These are phyloP conservation scores for Colletotrichum horii DNA, from an alignment of 2,329 filamentous ascomycete species.

Conservation along the genomic window DNA sequence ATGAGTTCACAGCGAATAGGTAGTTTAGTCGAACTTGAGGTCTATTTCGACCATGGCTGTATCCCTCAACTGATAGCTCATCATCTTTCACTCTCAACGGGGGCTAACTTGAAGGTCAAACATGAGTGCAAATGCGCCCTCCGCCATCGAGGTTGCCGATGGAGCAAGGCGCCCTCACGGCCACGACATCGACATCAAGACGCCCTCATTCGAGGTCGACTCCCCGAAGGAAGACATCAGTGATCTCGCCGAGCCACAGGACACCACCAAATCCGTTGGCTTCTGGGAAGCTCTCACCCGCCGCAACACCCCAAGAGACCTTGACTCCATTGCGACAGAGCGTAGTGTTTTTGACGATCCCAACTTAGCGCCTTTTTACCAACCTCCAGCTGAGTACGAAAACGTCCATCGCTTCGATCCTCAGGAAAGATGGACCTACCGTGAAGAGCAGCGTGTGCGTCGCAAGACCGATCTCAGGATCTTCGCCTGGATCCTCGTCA, in stretches of 20 bases:
- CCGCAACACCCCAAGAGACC: background rate
- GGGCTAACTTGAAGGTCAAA: accelerated
- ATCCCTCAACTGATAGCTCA: background rate
- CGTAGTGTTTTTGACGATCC: conserved; percentile 1
- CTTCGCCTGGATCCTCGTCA: background rate
- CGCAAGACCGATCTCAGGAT: conserved; percentile 55
- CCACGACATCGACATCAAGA: background rate
- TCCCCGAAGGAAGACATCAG: background rate
- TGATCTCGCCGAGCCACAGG: background rate
- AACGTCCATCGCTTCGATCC: background rate
- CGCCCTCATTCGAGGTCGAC: background rate
- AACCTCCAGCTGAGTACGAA: background rate
- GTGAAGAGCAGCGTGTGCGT: background rate
- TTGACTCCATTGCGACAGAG: conserved; percentile 29
- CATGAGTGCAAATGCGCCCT: background rate
- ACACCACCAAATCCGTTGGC: background rate
- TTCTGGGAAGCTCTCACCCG: background rate
- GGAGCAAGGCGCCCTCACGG: background rate
- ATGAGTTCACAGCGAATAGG: background rate
- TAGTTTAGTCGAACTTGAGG: background rate
- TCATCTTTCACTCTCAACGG: background rate
- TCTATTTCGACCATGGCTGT: accelerated
- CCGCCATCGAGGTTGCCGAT: background rate
- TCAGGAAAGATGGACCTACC: conserved; percentile 12
- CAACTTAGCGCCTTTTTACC: background rate